Evolutionary conservation across 192 early-diverging fungal species (phyloP), one percentile per base, ranked within the genome.

Genomic region (Dissophora globulifera): DNA sequence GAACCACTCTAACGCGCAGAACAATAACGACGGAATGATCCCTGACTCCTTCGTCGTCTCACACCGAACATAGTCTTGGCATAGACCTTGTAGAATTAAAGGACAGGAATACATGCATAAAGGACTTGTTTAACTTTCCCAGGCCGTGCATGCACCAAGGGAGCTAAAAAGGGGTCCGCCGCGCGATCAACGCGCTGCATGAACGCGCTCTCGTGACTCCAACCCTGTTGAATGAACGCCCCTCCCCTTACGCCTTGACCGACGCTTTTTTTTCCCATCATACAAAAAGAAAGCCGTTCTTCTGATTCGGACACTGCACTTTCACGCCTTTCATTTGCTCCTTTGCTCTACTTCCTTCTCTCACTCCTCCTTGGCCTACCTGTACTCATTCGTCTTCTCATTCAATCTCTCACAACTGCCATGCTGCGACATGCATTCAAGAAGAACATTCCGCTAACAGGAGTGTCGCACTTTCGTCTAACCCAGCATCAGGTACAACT

Each of bases 11-110:
- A 76, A 76, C 22, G 56, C 72, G 0, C 62, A 76, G 30, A 60
- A 67, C 35, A 62, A 43, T 16, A 54, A 5, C 10, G 72, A 76
- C 50, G 72, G 72, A n/a, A 62, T 76, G 72, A 64, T 76, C 8
- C 72, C 72, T 12, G 72, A 76, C 48, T 50, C 72, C 9, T 76
- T 76, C 38, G 72, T 76, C 15, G 72, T 76, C 27, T 76, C 72
- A 9, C 72, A 76, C 58, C 29, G 72, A 27, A 52, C 71, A 52
- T 75, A 40, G 54, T n/a, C 12, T n/a, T 45, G n/a, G n/a, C n/a
- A n/a, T n/a, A n/a, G n/a, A n/a, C n/a, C 38, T 40, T 40, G 38
- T 40, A 13, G 38, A 40, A 7, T 40, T 13, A 13, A 40, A 40
- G 38, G 13, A n/a, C n/a, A n/a, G n/a, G n/a, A n/a, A n/a, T n/a